Percentiles rank a stretch among this genome's conserved stretches.
These are phyloP conservation scores for Arthrobotrys conoides DNA, from an alignment of 2,329 filamentous ascomycete genomes.

Conservation along the genomic window DNA sequence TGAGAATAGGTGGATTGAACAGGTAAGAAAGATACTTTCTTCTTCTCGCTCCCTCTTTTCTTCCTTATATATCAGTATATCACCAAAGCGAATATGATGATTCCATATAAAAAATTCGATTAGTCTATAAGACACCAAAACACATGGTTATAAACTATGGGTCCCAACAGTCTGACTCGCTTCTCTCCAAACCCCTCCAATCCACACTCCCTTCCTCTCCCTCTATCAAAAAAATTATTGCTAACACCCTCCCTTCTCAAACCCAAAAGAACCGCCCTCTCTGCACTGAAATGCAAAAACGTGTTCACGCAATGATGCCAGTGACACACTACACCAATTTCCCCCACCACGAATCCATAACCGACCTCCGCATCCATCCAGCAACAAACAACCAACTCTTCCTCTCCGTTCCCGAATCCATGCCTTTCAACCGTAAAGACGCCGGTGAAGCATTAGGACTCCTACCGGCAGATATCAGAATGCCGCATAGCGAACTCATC, in stretches of 20 bases:
- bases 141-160: slow-evolving; percentile 64
- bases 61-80: slow-evolving; percentile 12
- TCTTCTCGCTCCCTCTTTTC: slow-evolving; percentile 35
- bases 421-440: slow-evolving; percentile 63
- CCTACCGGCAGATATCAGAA: slow-evolving; percentile 74
- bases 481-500: slow-evolving; percentile 76
- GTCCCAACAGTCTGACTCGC: slow-evolving; percentile 60
- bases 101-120: slow-evolving; percentile 63
- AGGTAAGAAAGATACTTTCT: slow-evolving; percentile 74
- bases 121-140: slow-evolving; percentile 63
- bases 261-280: slow-evolving; percentile 43
- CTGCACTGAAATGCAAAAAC: slow-evolving; percentile 60
- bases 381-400: slow-evolving; percentile 63
- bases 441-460: slow-evolving; percentile 67
- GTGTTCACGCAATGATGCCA: slow-evolving; percentile 64
- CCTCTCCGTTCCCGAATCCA: slow-evolving; percentile 63
- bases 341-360: slow-evolving; percentile 68
- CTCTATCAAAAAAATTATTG: neutral
- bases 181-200: neutral
- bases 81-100: slow-evolving; percentile 62
- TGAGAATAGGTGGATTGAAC: slow-evolving; percentile 80
- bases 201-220: slow-evolving; percentile 28
- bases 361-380: slow-evolving; percentile 63
- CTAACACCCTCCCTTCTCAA: neutral
- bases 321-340: slow-evolving; percentile 47